Evolutionary conservation across 2,329 filamentous ascomycete species (phyloP).

Genomic region (Magnaporthiopsis poae): DNA sequence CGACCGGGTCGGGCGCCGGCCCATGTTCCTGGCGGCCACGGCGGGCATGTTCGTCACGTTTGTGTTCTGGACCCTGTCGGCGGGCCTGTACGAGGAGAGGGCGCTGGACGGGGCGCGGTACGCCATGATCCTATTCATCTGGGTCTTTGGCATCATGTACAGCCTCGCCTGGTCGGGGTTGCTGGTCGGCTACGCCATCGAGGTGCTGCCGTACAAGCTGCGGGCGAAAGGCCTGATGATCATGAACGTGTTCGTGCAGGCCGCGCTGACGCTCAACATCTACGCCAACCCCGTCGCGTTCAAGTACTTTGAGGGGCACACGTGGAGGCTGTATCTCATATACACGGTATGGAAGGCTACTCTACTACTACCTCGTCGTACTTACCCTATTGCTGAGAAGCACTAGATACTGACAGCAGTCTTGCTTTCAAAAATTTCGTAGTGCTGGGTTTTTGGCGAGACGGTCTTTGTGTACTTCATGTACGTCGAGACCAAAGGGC

Average conservation of each 20-base stretch:
- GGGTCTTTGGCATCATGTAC: constrained; percentile 36
- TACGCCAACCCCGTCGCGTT: constrained; percentile 47
- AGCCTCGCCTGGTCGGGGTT: constrained; percentile 48
- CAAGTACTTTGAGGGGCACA: constrained; percentile 30
- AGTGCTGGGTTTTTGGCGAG: constrained; percentile 46
- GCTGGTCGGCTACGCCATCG: constrained; percentile 43
- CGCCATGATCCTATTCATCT: constrained; percentile 34
- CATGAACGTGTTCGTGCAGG: constrained; percentile 47
- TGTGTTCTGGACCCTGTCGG: constrained; percentile 38
- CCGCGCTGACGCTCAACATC: constrained; percentile 43
- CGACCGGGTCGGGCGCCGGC: constrained; percentile 45
- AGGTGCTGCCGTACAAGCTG: constrained; percentile 41
- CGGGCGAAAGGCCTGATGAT: constrained; percentile 44
- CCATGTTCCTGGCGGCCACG: constrained; percentile 40
- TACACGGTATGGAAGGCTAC: constrained; percentile 35
- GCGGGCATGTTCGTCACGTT: constrained; percentile 38
- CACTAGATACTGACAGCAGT: neutral
- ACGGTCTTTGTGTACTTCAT: constrained; percentile 45
- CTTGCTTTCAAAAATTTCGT: neutral
- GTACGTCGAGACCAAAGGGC: constrained; percentile 52
- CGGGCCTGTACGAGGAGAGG: constrained; percentile 35
- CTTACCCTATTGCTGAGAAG: no score
- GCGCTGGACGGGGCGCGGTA: constrained; percentile 24
- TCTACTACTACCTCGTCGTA: no score
- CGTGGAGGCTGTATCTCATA: constrained; percentile 48